Base-by-base conservation (phyloP, 2,329 filamentous ascomycete genomes). In the Aureobasidium leucospermi region DNA sequence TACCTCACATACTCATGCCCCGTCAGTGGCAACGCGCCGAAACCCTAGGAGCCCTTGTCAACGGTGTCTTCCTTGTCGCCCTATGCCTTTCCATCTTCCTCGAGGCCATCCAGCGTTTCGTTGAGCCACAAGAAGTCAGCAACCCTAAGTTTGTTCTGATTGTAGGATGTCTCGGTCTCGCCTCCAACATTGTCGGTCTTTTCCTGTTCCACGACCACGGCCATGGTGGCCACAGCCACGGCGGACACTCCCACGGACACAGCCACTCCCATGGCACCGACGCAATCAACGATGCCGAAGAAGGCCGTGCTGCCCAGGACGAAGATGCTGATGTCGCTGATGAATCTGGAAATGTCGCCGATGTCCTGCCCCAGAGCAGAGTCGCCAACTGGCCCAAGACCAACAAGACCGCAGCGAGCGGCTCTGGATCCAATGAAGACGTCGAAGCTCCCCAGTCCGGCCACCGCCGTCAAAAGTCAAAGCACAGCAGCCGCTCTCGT, bases 51-150 rank as follows among this genome's bases (percentile, higher is more conserved):
- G 94, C 94, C 49, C 86, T 97, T 67, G 90, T 97, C 76, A 99
- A 99, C 69, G 94, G 94, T 65, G 93, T 97, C 47, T 99, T 99
- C 78, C 81, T 99, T 46, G 94, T 99, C 69, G 94, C 94, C 7
- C 83, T 99, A 8, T 99, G 94, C 76, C 81, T 99, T 60, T 95
- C 93, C 53, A 99, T 99, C 74, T 89, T 97, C 69, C 85, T 99
- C 67, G 94, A 99, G 75, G 94, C 94, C 15, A 83, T 96, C 62
- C 90, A 92, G 68, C 88, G 94, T 69, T 88, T 99, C 66, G 82
- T 97, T 69, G 90, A 97, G 68, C 91, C 92, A 7, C 92, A 93
- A 68, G 85, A 89, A 70, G 92, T 99, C 69, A 80, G 80, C 53
- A 90, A 96, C 68, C 92, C 94, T 1, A 82, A 87, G 67, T 81